Conservation (phyloP, 805 yeast species). For the Blastobotrys parvus region DNA sequence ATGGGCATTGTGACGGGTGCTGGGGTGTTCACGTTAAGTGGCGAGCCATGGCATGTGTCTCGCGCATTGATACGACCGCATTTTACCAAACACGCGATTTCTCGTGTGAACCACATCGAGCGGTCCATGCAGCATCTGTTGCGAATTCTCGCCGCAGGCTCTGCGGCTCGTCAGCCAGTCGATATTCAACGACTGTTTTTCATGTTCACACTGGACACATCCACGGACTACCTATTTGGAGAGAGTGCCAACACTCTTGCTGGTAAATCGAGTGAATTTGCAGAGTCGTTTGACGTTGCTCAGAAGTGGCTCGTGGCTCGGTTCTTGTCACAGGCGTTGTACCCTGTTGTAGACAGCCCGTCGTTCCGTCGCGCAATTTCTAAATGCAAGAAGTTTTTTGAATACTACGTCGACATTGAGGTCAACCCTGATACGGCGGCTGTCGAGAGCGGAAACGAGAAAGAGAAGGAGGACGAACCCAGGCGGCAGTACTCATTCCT, state of each 20-base stretch:
- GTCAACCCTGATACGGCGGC: slow-evolving; percentile 27
- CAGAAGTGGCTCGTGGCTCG: slow-evolving; percentile 7
- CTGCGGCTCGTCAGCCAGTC: slow-evolving; percentile 13
- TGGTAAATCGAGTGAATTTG: not conserved
- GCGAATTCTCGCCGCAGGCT: slow-evolving; percentile 4
- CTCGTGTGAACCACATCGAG: slow-evolving; percentile 21
- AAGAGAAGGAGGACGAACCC: slow-evolving; percentile 19
- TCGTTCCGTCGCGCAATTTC: slow-evolving; percentile 18
- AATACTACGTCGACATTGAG: slow-evolving; percentile 31
- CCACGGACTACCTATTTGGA: slow-evolving; percentile 22
- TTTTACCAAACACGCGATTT: slow-evolving; percentile 27
- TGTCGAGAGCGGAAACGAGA: slow-evolving; percentile 29
- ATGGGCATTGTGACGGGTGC: slow-evolving; percentile 26
- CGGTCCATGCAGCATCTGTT: slow-evolving; percentile 21
- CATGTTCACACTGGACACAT: slow-evolving; percentile 16
- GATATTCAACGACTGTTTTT: slow-evolving; percentile 13
- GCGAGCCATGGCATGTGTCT: slow-evolving; percentile 30
- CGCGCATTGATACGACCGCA: slow-evolving; percentile 30
- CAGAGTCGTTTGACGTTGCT: slow-evolving; percentile 14
- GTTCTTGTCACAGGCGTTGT: slow-evolving; percentile 18
- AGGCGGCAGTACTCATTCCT: slow-evolving; percentile 39
- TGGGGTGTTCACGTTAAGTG: slow-evolving; percentile 31
- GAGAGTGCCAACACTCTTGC: slow-evolving; percentile 4
- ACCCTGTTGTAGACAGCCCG: slow-evolving; percentile 17
- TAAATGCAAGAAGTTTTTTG: slow-evolving; percentile 29